Conservation (phyloP, 345 rosid species). For the Raphanus raphanistrum region DNA sequence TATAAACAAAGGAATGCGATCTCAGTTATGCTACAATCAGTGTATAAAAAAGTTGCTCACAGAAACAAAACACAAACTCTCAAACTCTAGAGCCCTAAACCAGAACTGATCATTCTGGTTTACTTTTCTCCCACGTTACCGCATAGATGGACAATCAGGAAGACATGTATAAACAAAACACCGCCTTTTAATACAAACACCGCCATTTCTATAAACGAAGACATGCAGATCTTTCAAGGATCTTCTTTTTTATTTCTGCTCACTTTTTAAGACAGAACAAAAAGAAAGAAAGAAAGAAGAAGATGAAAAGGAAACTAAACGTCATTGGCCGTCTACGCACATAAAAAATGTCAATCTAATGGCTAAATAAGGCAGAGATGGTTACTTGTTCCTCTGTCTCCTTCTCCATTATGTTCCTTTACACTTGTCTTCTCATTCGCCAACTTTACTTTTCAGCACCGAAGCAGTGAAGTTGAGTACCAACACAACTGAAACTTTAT, state of each 20-base stretch:
- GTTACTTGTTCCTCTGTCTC: background rate
- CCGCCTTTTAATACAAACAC: slow-evolving; percentile 4
- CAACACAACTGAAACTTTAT: too few relatives aligned
- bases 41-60: background rate
- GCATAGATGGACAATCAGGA: background rate
- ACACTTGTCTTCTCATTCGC: background rate
- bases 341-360: background rate
- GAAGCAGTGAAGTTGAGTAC: too few relatives aligned
- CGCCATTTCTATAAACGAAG: slow-evolving; percentile 1
- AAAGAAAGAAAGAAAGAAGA: background rate
- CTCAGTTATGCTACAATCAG: background rate
- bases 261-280: background rate
- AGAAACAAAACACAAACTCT: background rate
- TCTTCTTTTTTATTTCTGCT: background rate
- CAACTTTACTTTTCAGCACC: background rate
- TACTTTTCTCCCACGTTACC: background rate
- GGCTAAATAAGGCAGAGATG: background rate
- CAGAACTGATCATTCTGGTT: background rate
- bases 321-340: slow-evolving; percentile 34
- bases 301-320: slow-evolving; percentile 28
- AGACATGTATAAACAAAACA: background rate
- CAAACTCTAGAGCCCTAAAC: background rate
- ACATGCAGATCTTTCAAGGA: slow-evolving; percentile 16
- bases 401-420: background rate
- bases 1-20: background rate